Percentiles rank a stretch among this genome's conserved stretches.
These are phyloP conservation scores for Trypanosoma cruzi DNA, from an alignment of 208 protist species.

Conservation along the genomic window DNA sequence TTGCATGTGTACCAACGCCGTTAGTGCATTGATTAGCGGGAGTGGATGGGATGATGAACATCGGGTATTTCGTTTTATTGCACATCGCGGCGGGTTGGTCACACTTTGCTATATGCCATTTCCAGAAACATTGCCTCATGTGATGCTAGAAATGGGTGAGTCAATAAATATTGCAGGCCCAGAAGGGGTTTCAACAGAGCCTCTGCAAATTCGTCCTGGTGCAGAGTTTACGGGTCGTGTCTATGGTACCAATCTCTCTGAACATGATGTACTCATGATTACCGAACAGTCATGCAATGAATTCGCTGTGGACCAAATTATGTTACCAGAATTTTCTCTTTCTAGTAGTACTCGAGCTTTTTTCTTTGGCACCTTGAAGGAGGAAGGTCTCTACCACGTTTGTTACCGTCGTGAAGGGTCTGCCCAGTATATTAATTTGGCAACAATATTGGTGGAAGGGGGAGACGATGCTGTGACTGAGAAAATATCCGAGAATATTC, in stretches of 20 bases:
- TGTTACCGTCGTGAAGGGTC: conserved; percentile 78
- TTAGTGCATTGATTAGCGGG: conserved; percentile 53
- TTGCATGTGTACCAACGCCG: conserved; percentile 63
- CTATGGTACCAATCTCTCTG: conserved; percentile 78
- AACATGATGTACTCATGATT: conserved; percentile 72
- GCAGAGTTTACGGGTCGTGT: conserved; percentile 78
- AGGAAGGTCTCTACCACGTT: conserved; percentile 72
- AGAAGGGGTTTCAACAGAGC: conserved; percentile 74
- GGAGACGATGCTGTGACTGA: conserved; percentile 55
- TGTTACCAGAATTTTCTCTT: conserved; percentile 72
- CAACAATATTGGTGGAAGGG: conserved; percentile 72
- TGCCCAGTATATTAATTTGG: conserved; percentile 54
- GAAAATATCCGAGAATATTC: conserved; percentile 46
- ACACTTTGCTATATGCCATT: conserved; percentile 73
- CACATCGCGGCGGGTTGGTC: conserved; percentile 61
- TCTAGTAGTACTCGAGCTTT: conserved; percentile 62
- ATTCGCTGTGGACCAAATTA: conserved; percentile 59
- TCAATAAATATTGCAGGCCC: conserved; percentile 69
- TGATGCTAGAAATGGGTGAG: conserved; percentile 62
- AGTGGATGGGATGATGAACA: conserved; percentile 58
- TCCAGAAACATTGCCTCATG: conserved; percentile 54
- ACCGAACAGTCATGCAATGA: conserved; percentile 72
- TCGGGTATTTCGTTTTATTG: conserved; percentile 55
- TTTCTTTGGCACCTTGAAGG: conserved; percentile 67
- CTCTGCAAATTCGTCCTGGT: conserved; percentile 62